Conservation (phyloP, 306 rosid species). For the Geum urbanum region DNA sequence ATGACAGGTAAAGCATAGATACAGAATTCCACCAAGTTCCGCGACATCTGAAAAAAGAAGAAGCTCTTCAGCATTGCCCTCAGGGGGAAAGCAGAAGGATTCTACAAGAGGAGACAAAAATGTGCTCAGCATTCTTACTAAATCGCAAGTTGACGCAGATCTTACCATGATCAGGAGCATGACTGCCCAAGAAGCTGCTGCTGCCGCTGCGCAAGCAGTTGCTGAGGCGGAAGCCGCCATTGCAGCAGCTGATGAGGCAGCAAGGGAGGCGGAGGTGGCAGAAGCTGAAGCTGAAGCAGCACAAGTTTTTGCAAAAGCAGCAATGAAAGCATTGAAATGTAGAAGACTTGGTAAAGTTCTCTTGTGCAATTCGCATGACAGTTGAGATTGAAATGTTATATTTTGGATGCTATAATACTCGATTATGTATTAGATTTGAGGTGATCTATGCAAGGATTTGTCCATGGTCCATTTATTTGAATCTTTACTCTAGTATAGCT, state of each 20-base stretch:
- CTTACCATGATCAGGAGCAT: conserved; percentile 61
- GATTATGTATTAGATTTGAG: neutral
- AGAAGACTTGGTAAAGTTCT: conserved; percentile 41
- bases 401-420: neutral
- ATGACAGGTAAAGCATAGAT: conserved; percentile 73
- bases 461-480: neutral
- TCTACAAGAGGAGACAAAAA: conserved; percentile 47
- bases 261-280: conserved; percentile 83
- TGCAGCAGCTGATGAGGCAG: conserved; percentile 86
- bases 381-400: neutral
- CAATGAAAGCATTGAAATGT: conserved; percentile 75
- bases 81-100: conserved; percentile 53
- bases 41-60: conserved; percentile 56
- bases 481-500: conserved; percentile 1
- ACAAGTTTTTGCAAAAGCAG: conserved; percentile 86
- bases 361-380: neutral
- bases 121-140: conserved; percentile 49
- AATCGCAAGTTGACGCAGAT: conserved; percentile 70
- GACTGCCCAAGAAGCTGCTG: conserved; percentile 86
- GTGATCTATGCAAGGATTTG: neutral
- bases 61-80: conserved; percentile 43
- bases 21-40: conserved; percentile 55
- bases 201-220: conserved; percentile 86
- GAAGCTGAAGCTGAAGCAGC: conserved; percentile 97
- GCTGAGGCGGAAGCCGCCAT: conserved; percentile 96